A percentile compares a stretch with the other conserved stretches of the same genome.
Evolutionary conservation across 2,329 filamentous ascomycete genomes (phyloP).

Genomic region (Hypoxylon sp.): DNA sequence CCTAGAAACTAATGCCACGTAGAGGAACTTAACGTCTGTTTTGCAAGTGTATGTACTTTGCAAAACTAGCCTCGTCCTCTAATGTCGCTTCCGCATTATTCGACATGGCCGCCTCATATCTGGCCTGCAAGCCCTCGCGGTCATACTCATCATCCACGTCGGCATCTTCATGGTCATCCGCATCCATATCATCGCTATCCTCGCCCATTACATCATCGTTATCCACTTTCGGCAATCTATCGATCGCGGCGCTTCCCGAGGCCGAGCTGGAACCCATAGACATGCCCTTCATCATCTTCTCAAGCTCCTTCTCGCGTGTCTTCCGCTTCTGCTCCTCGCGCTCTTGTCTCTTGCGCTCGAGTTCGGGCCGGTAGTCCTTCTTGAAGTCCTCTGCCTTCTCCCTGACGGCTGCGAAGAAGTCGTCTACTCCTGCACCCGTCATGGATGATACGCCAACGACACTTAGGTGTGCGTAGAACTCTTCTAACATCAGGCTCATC

Average conservation of each 20-base stretch:
- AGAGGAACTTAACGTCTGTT: conserved; percentile 40
- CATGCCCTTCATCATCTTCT: conserved; percentile 97
- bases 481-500: conserved; percentile 97
- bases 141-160: conserved; percentile 72
- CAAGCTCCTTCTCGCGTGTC: conserved; percentile 83
- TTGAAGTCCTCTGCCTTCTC: conserved; percentile 91
- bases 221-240: conserved; percentile 63
- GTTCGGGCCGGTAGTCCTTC: conserved; percentile 90
- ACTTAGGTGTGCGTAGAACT: conserved; percentile 95
- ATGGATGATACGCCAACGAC: conserved; percentile 95
- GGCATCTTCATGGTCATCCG: conserved; percentile 66
- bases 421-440: conserved; percentile 90
- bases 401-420: conserved; percentile 92
- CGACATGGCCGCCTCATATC: conserved; percentile 83
- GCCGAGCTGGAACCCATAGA: conserved; percentile 57
- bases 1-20: background rate
- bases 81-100: conserved; percentile 67
- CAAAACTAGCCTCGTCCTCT: conserved; percentile 72
- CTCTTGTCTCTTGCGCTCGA: conserved; percentile 82
- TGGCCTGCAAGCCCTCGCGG: conserved; percentile 76
- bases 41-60: conserved; percentile 70
- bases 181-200: conserved; percentile 70
- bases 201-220: conserved; percentile 65
- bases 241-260: conserved; percentile 46
- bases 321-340: conserved; percentile 82